A percentile compares a stretch with the other conserved stretches of the same genome.
These are phyloP conservation scores for Alternaria longipes DNA, from an alignment of 2,329 filamentous ascomycete species.

Conservation along the genomic window DNA sequence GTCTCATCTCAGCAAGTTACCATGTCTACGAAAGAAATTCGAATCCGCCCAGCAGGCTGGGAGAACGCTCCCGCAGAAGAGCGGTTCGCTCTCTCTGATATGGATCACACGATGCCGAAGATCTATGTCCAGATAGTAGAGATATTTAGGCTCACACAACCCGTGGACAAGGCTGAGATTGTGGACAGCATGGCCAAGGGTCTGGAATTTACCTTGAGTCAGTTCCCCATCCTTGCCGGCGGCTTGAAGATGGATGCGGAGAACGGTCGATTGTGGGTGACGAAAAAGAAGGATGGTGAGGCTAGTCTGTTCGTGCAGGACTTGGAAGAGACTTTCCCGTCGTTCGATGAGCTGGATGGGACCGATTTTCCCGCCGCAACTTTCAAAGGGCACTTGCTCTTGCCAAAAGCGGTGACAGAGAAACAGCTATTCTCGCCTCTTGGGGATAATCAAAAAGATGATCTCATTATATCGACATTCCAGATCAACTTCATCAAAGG, in stretches of 20 bases:
- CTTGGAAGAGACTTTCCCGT: slow-evolving; percentile 20
- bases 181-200: slow-evolving; percentile 22
- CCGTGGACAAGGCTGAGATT: slow-evolving; percentile 14
- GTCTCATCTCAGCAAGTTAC: not conserved
- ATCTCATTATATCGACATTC: slow-evolving; percentile 21
- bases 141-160: slow-evolving; percentile 21
- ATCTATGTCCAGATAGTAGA: slow-evolving; percentile 28
- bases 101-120: slow-evolving; percentile 29
- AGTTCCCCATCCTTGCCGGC: slow-evolving; percentile 27
- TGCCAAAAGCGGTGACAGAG: slow-evolving; percentile 2
- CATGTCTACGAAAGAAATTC: slow-evolving; percentile 1
- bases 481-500: slow-evolving; percentile 42
- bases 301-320: slow-evolving; percentile 24
- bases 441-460: not conserved
- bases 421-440: slow-evolving; percentile 6
- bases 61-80: not conserved
- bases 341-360: slow-evolving; percentile 24
- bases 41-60: slow-evolving; percentile 1
- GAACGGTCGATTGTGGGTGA: slow-evolving; percentile 27
- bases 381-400: slow-evolving; percentile 1
- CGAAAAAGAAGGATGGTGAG: slow-evolving; percentile 18
- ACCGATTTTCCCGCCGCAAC: slow-evolving; percentile 18
- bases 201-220: slow-evolving; percentile 24
- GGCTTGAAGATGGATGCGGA: slow-evolving; percentile 19
- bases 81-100: not conserved